Evolutionary conservation across 768 basidiomycete species (phyloP), one percentile per base, ranked within the genome.

Genomic region (Podaxis sp.): DNA sequence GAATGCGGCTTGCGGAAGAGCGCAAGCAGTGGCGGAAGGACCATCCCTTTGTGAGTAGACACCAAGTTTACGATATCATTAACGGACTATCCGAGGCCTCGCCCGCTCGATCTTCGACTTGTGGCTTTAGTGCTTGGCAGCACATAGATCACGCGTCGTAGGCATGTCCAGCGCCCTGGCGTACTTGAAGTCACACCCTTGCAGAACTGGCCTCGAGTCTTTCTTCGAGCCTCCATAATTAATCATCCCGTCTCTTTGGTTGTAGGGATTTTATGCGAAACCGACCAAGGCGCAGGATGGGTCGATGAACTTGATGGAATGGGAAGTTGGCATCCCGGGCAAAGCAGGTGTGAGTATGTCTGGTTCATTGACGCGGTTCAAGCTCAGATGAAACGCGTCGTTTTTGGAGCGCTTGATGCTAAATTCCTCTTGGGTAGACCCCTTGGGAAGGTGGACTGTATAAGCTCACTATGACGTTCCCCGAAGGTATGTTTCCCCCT

Each of bases 1-100:
- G 95, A 75, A 88, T 91, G 38, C 89, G 97, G 70, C 83, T 99
- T 15, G 86, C 95, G 30, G 97, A 99, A 76, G 97, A 99, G 77
- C 87, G 97, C 71, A 99, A 99, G 78, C 93, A 96, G 71, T 99
- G 97, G 97, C 79, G 97, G 63, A 99, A 96, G 76, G 97, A 99
- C 68, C 97, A 99, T 76, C 97, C 97, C 33, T 98, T 96, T 69
- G 97, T 98, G 76, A 78, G 93, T 84, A 20, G 20, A 44, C 44
- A 4, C 62, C 6, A 20, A 50, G 15, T 56, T 57, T 48, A 22
- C 6, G 20, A 48, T 33, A 17, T 33, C 48, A 13, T 33, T 40
- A 38, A 51, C 8, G 28, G 22, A 24, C 33, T 33, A 33, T 33
- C 17, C 20, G 44, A 46, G n/a, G 44, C 44, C 44, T 41, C 13